A percentile compares a stretch with the other conserved stretches of the same genome.
These are phyloP conservation scores for Aspergillus kassunensis DNA, from an alignment of 495 filamentous ascomycete genomes.

Conservation along the genomic window DNA sequence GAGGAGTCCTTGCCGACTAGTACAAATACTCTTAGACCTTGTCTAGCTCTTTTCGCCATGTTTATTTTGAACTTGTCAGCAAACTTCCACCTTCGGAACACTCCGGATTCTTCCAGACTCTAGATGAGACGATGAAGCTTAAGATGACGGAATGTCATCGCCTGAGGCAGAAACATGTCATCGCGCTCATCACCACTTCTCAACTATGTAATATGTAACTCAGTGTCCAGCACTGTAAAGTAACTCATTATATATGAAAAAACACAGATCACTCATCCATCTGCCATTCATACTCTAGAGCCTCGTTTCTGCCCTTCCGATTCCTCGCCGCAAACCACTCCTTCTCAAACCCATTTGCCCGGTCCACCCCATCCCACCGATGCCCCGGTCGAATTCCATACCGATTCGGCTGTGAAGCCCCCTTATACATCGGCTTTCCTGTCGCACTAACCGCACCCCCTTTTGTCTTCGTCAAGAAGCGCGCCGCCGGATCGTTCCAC, in stretches of 20 bases:
- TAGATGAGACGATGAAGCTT: neutral
- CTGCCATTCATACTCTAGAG: constrained; percentile 90
- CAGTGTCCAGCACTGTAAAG: neutral
- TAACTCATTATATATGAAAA: constrained; percentile 1
- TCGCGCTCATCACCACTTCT: too few species aligned
- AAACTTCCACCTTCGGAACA: too few species aligned
- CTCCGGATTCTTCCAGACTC: neutral
- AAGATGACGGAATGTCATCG: neutral
- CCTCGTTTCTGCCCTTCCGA: constrained; percentile 63
- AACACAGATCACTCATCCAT: constrained; percentile 66
- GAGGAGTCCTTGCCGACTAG: too few species aligned
- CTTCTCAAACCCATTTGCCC: constrained; percentile 89
- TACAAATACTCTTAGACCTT: too few species aligned
- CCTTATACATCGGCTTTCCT: constrained; percentile 74
- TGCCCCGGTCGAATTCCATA: constrained; percentile 92
- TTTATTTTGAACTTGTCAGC: too few species aligned
- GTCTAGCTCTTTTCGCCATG: too few species aligned
- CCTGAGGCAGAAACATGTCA: neutral
- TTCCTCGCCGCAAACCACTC: constrained; percentile 90
- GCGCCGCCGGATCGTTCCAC: constrained; percentile 93
- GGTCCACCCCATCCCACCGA: constrained; percentile 96
- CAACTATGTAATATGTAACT: too few species aligned
- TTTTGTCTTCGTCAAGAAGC: constrained; percentile 61
- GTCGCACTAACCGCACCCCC: constrained; percentile 42
- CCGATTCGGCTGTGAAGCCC: constrained; percentile 79